Evolutionary conservation across 2,329 filamentous ascomycete genomes (phyloP).

Genomic region (Fusarium temperatum): DNA sequence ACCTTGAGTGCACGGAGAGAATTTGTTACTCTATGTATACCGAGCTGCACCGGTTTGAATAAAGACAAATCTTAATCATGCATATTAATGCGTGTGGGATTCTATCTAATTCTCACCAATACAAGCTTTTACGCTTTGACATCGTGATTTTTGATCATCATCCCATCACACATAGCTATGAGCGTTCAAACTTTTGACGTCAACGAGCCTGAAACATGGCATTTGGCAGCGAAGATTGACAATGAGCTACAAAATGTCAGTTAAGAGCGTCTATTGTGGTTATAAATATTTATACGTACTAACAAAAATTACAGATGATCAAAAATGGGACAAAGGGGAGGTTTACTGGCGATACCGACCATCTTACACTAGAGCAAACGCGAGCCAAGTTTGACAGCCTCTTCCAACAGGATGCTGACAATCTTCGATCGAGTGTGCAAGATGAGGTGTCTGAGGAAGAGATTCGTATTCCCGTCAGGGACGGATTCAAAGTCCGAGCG

Average conservation of each 20-base stretch:
- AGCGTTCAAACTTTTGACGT: background rate
- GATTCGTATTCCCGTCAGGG: background rate
- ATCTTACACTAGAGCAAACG: accelerated
- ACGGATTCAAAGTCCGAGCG: background rate
- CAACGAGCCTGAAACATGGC: background rate
- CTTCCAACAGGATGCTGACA: background rate
- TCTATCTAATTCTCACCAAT: too few relatives aligned
- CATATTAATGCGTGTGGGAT: background rate
- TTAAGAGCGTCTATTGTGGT: accelerated
- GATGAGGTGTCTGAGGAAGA: background rate
- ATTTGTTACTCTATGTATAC: too few relatives aligned
- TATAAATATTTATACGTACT: accelerated
- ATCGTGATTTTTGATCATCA: too few relatives aligned
- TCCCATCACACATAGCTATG: too few relatives aligned
- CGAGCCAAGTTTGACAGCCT: background rate
- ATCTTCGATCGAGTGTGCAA: background rate
- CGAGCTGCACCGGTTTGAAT: too few relatives aligned
- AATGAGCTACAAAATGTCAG: background rate
- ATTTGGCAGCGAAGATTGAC: background rate
- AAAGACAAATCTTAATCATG: too few relatives aligned
- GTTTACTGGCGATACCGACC: background rate
- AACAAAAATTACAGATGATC: background rate
- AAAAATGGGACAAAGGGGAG: background rate
- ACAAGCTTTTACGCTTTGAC: background rate
- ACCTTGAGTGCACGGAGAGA: too few relatives aligned